Base-by-base conservation (phyloP, 805 yeast species). In the Teunomyces funiuensis region DNA sequence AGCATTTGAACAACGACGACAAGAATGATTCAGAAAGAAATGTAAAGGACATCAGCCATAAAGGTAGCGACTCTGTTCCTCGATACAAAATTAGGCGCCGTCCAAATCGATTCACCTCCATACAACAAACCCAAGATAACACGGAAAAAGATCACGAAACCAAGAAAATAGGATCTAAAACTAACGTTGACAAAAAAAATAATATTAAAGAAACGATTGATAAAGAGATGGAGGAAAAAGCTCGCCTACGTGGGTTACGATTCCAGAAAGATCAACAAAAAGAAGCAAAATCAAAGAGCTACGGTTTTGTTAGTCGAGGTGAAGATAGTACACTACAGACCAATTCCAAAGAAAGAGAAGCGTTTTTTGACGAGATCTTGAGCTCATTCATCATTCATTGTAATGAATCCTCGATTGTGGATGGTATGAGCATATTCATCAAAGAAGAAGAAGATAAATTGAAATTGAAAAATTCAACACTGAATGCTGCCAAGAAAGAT, bases 261-360 rank as follows among this genome's bases (percentile, higher is more conserved):
- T 31, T 31, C 19, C 34, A 19, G 20, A 28, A 15, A 25, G 39
- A 28, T 6, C 19, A 27, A 28, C 11, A n/a, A 5, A 13, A 17
- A 27, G 11, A 30, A 17, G 15, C 13, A 17, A 11, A 20, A 13
- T 9, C 31, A 11, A 22, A 48, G 13, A 71, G 64, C 5, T 78
- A 70, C 46, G 85, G 87, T 0, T 62, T 79, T 37, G 58, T 81
- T 6, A 82, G 87, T 47, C 62, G 88, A 42, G 86, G 87, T 1
- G 82, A 76, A 33, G 81, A 75, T 41, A 55, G 54, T 39, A 54
- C 75, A 28, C 63, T 83, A 30, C 80, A 74, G 50, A 52, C 59
- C 3, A 73, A 74, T 50, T 65, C 64, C 3, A 38, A 42, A 4
- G 76, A 72, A 7, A 61, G 86, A 49, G 53, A 49, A 5, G 57